These are phyloP conservation scores for Trichoderma sp. DNA, from an alignment of 2,329 filamentous ascomycete species.

Conservation along the genomic window DNA sequence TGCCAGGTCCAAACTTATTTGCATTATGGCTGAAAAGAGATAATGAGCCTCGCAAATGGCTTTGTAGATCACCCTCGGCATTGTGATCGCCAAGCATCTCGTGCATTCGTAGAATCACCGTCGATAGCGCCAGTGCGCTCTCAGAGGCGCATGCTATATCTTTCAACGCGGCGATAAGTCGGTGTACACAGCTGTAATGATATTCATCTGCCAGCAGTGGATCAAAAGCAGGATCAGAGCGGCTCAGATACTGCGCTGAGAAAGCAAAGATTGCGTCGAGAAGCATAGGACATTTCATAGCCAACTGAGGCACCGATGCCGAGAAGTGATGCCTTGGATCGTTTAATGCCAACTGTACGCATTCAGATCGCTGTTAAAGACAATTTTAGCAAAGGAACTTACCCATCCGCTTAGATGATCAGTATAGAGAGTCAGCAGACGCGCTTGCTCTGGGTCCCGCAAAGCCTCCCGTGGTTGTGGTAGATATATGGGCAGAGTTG, in stretches of 20 bases:
- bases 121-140: slow-evolving; percentile 20
- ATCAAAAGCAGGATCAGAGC: background rate
- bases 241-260: slow-evolving; percentile 13
- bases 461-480: slow-evolving; percentile 2
- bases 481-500: slow-evolving; percentile 11
- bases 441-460: background rate
- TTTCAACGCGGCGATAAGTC: slow-evolving; percentile 18
- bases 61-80: slow-evolving; percentile 11
- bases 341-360: slow-evolving; percentile 9
- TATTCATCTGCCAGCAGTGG: slow-evolving; percentile 15
- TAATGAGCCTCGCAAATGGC: slow-evolving; percentile 15
- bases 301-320: slow-evolving; percentile 14
- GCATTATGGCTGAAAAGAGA: slow-evolving; percentile 16
- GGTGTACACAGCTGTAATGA: slow-evolving; percentile 14
- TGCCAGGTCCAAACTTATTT: slow-evolving; percentile 10
- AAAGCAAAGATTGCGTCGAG: slow-evolving; percentile 22
- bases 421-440: slow-evolving; percentile 6
- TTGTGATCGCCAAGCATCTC: slow-evolving; percentile 16
- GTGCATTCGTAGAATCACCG: slow-evolving; percentile 22
- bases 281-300: slow-evolving; percentile 23
- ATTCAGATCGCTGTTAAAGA: background rate
- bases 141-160: slow-evolving; percentile 17
- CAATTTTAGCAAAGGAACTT: background rate
- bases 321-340: slow-evolving; percentile 21
- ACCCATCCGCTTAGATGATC: slow-evolving; percentile 15